Percentiles rank a stretch among this genome's conserved stretches.
These are phyloP conservation scores for Aspergillus saccharolyticus DNA, from an alignment of 495 filamentous ascomycete species.

Conservation along the genomic window DNA sequence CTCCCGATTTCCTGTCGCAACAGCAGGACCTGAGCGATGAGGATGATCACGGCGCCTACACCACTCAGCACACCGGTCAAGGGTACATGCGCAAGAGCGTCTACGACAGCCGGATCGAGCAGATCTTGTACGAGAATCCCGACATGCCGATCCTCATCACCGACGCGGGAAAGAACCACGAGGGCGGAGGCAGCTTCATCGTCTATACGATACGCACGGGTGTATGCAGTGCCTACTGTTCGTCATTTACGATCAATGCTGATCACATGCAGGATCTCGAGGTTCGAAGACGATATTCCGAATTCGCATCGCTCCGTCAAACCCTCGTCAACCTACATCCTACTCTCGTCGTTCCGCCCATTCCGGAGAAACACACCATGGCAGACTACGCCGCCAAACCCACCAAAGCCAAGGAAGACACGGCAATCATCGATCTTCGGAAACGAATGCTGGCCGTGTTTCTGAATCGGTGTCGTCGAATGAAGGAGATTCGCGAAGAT, in stretches of 20 bases:
- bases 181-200: conserved; percentile 85
- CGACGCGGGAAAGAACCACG: conserved; percentile 90
- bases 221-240: conserved; percentile 46
- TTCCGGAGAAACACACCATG: conserved; percentile 97
- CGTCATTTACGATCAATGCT: conserved; percentile 6
- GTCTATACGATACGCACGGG: conserved; percentile 95
- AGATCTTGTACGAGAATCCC: conserved; percentile 92
- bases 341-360: conserved; percentile 90
- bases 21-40: conserved; percentile 56
- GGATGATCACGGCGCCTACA: conserved; percentile 45
- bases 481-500: conserved; percentile 91
- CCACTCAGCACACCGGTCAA: conserved; percentile 30
- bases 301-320: conserved; percentile 88
- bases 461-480: conserved; percentile 82
- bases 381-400: conserved; percentile 97
- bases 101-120: conserved; percentile 92
- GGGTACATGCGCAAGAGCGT: conserved; percentile 63
- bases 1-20: conserved; percentile 55
- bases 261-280: conserved; percentile 67
- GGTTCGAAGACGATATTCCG: conserved; percentile 91
- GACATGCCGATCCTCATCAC: conserved; percentile 84
- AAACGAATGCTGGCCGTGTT: conserved; percentile 97
- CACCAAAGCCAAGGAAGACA: conserved; percentile 95
- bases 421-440: conserved; percentile 88
- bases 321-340: conserved; percentile 88